A percentile compares a stretch with the other conserved stretches of the same genome.
Evolutionary conservation across 345 rosid species (phyloP).

Genomic region (Rhodamnia argentea): DNA sequence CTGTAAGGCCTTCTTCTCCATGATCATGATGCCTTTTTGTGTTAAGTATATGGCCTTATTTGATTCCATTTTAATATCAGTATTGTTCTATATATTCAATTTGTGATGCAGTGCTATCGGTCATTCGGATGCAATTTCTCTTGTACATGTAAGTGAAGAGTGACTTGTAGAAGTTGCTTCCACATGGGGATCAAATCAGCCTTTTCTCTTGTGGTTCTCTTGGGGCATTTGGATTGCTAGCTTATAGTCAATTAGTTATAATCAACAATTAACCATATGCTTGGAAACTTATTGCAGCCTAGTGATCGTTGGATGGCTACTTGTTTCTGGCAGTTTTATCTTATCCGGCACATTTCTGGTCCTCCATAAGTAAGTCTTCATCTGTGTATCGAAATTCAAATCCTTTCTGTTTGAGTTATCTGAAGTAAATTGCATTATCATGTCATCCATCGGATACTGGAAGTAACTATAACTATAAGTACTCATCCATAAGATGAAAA

Average conservation of each 20-base stretch:
- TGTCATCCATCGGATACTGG: not conserved
- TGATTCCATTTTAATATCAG: not conserved
- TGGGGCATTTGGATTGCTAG: not conserved
- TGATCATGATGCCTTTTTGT: not conserved
- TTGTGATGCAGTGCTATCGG: conserved; percentile 52
- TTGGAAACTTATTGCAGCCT: conserved; percentile 39
- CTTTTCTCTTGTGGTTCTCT: not conserved
- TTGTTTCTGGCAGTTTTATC: conserved; percentile 83
- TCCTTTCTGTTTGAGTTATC: not conserved
- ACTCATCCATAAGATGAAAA: not conserved
- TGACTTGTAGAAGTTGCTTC: not conserved
- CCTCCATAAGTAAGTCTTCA: conserved; percentile 68
- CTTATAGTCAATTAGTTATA: not conserved
- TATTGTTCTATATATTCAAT: not conserved
- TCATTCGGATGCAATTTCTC: conserved; percentile 66
- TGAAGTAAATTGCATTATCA: not conserved
- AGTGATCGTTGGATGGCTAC: conserved; percentile 78
- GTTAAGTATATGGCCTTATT: not conserved
- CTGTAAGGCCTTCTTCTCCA: conserved; percentile 30
- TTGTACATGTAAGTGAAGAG: conserved; percentile 63
- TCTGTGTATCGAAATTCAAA: not conserved
- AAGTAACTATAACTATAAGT: not conserved
- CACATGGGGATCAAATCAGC: not conserved
- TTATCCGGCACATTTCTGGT: conserved; percentile 81
- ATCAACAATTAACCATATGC: not conserved